Conservation (phyloP, 768 basidiomycete genomes). For the Podaxis sp. region DNA sequence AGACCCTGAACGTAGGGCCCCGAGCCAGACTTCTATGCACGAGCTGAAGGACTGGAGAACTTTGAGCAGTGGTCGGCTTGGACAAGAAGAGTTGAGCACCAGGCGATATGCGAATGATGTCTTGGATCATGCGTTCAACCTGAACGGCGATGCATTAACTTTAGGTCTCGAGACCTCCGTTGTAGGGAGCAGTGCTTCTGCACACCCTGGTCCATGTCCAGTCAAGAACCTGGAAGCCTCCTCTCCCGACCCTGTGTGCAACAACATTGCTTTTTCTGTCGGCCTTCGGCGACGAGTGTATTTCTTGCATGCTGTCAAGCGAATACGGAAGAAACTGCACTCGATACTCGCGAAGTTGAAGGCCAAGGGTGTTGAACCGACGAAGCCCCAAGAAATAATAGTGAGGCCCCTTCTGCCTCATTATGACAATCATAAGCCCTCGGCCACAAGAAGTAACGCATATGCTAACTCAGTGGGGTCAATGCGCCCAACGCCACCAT, state of each 20-base stretch:
- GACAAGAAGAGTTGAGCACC: slow-evolving; percentile 1
- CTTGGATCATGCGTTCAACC: slow-evolving; percentile 1
- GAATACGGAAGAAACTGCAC: background rate
- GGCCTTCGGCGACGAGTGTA: background rate
- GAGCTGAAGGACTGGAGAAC: background rate
- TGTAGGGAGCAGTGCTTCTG: background rate
- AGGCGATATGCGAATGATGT: slow-evolving; percentile 2
- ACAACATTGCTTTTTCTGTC: background rate
- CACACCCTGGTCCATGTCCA: background rate
- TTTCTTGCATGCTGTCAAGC: background rate
- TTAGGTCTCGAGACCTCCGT: background rate
- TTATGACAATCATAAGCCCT: background rate
- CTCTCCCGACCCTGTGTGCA: background rate
- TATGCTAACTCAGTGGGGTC: background rate
- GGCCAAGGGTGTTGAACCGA: background rate
- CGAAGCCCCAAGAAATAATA: background rate
- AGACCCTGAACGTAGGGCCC: background rate
- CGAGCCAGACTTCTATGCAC: background rate
- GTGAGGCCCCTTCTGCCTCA: background rate
- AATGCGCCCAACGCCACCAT: too few relatives aligned
- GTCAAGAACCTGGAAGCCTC: background rate
- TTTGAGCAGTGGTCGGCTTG: background rate
- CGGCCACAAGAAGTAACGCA: background rate
- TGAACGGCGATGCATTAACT: background rate
- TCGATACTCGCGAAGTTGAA: background rate